These are phyloP conservation scores for Ophiostoma ulmi DNA, from an alignment of 2,329 filamentous ascomycete genomes.

Conservation along the genomic window DNA sequence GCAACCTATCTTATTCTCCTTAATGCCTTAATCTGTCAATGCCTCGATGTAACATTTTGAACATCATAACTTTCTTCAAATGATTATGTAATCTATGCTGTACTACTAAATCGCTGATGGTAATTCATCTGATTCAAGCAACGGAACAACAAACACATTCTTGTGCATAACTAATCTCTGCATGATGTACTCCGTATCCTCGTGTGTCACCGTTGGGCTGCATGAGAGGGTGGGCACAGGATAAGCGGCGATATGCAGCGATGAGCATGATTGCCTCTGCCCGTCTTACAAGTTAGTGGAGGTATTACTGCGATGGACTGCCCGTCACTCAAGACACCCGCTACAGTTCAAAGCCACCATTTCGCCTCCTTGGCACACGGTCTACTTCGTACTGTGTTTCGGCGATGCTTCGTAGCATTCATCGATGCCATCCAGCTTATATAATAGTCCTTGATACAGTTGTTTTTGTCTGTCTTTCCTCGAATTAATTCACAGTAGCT, in stretches of 20 bases:
- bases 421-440: not conserved
- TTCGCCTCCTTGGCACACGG: not conserved
- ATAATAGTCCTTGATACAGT: not conserved
- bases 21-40: not conserved
- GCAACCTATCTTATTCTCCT: not conserved
- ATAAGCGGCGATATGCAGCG: constrained; percentile 1
- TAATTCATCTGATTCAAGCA: not conserved
- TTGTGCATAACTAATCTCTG: not conserved
- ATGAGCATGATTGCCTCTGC: not conserved
- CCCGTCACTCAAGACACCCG: not conserved
- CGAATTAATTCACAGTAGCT: not conserved
- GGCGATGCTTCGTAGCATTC: not conserved
- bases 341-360: not conserved
- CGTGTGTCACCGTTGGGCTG: not conserved
- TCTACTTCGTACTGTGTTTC: not conserved
- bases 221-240: not conserved
- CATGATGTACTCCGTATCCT: not conserved
- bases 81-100: not conserved
- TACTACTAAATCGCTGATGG: too few species aligned
- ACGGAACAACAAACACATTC: not conserved
- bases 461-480: not conserved
- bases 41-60: not conserved
- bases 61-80: not conserved
- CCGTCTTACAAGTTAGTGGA: not conserved
- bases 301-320: not conserved